Conservation (phyloP, 495 filamentous ascomycete species). For the Podospora anserina region DNA sequence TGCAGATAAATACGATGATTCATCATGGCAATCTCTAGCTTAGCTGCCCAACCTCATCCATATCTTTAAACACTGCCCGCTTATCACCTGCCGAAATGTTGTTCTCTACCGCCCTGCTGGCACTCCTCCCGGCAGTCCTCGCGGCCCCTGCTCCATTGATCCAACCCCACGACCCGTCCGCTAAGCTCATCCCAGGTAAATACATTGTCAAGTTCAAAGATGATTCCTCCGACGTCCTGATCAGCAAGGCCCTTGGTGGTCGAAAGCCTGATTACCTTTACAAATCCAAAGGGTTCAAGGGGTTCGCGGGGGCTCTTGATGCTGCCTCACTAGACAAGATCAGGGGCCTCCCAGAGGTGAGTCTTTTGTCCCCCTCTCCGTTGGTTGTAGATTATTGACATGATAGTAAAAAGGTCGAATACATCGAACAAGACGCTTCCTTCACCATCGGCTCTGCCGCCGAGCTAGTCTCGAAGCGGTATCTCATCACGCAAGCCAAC, state of each 20-base stretch:
- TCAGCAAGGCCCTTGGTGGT: slow-evolving; percentile 1
- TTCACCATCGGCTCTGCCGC: slow-evolving; percentile 30
- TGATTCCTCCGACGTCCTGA: neutral
- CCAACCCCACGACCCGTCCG: neutral
- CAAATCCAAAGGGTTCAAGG: slow-evolving; percentile 7
- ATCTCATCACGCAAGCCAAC: slow-evolving; percentile 39
- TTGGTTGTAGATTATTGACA: neutral
- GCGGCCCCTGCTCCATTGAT: slow-evolving; percentile 9
- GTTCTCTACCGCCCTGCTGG: neutral
- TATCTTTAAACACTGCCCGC: neutral
- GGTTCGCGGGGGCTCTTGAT: slow-evolving; percentile 6
- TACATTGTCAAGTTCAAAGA: slow-evolving; percentile 16
- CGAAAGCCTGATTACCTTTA: neutral
- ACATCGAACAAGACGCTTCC: slow-evolving; percentile 44
- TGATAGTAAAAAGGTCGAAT: slow-evolving; percentile 32
- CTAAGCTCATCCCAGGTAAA: neutral
- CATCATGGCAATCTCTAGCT: neutral
- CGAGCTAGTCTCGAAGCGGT: neutral
- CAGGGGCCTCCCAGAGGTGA: slow-evolving; percentile 1
- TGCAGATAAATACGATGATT: neutral
- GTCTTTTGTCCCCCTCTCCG: neutral
- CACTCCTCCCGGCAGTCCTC: slow-evolving; percentile 5
- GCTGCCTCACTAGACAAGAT: neutral
- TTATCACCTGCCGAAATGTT: neutral
- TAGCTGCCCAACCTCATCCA: neutral